Evolutionary conservation across 345 rosid genomes (phyloP), one percentile per base, ranked within the genome.

Genomic region (Citrus trifoliata): DNA sequence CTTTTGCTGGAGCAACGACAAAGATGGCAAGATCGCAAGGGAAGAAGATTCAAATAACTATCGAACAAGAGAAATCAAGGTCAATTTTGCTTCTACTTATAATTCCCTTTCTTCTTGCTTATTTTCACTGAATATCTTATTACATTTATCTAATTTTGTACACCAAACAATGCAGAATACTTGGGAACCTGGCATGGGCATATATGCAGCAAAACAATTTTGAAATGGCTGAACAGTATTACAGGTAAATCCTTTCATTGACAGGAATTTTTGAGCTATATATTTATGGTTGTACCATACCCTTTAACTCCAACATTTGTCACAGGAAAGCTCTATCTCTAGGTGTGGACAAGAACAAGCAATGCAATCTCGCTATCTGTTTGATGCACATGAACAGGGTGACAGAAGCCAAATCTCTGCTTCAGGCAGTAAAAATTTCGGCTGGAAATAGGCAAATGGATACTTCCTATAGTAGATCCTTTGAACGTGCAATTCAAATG

Each of bases 121-220:
- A 12, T 68, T 65, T 25, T 76, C 30, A n/a, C 38, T 2, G 6
- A 40, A 13, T 33, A 10, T 66, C 24, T 48, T 35, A 27, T 28
- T 59, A 14, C 51, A 25, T 38, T 66, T 65, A 66, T 27, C 78
- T 80, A 7, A 78, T 25, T 12, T 14, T 68, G 59, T 30, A n/a
- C 19, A 58, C 62, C 51, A 40, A 78, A 58, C 76, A 62, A 30
- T 79, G 58, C 79, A 91, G 98, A 88, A 81, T 94, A 70, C 74
- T 91, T 6, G 98, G 98, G 56, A 94, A 94, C 81, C 75, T 95
- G 82, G 98, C 97, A 8, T 95, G 97, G 98, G 97, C 95, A 79
- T 90, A 89, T 74, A 78, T 95, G 81, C 94, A 88, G 88, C 79
- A 87, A 35, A 89, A 86, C 78, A 87, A 95, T 80, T 93, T 87